Conservation (phyloP, 345 rosid species). For the Populus ilicifolia region DNA sequence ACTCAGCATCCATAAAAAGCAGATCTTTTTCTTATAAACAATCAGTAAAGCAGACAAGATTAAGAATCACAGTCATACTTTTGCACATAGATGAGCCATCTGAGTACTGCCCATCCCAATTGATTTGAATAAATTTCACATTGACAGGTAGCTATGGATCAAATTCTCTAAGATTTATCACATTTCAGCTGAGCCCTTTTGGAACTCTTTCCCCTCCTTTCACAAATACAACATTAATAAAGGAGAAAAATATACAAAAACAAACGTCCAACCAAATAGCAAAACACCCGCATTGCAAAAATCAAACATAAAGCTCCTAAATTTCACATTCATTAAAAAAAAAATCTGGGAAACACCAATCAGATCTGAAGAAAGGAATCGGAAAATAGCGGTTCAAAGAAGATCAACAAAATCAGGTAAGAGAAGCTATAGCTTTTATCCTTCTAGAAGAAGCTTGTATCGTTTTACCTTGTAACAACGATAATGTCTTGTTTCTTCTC, state of each 20-base stretch:
- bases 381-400: slow-evolving; percentile 1
- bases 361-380: slow-evolving; percentile 9
- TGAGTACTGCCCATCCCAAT: not conserved
- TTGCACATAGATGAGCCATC: not conserved
- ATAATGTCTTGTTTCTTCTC: not conserved
- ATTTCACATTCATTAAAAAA: not conserved
- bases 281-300: not conserved
- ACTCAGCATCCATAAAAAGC: not conserved
- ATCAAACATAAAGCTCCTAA: not conserved
- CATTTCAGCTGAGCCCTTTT: not conserved
- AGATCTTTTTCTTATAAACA: not conserved
- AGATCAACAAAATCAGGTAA: not conserved
- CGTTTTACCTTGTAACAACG: not conserved
- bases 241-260: not conserved
- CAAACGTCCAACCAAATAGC: not conserved
- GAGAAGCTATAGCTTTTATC: not conserved
- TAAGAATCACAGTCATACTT: not conserved
- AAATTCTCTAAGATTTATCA: not conserved
- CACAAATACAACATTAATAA: not conserved
- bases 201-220: not conserved
- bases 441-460: not conserved
- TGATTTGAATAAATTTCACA: not conserved
- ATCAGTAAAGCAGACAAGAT: not conserved
- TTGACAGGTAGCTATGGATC: not conserved
- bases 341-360: not conserved